These are phyloP conservation scores for Bryoerythrophyllum caledonicum DNA, from an alignment of 225 moss, liverwort and hornwort genomes.

Conservation along the genomic window DNA sequence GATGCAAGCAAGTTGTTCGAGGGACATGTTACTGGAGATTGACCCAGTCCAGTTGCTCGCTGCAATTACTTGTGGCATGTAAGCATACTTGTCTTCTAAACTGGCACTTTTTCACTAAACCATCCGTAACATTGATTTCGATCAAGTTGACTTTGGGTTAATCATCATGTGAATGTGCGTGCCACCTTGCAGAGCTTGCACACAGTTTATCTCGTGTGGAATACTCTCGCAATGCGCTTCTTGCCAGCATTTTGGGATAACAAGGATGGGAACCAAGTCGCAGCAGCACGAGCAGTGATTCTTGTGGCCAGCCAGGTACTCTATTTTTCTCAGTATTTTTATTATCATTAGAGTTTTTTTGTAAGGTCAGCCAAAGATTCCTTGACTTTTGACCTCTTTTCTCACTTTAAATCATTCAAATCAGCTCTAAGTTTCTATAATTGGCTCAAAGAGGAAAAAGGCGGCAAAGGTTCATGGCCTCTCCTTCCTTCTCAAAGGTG, in stretches of 20 bases:
- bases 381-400: no score
- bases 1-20: constrained; percentile 96
- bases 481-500: no score
- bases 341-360: no score
- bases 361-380: no score
- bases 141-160: neutral
- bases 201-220: constrained; percentile 52
- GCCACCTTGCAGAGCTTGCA: constrained; percentile 63
- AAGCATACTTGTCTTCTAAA: constrained; percentile 26
- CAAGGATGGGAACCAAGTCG: constrained; percentile 52
- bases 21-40: constrained; percentile 58
- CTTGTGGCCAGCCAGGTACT: constrained; percentile 81
- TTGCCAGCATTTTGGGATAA: constrained; percentile 54
- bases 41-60: constrained; percentile 60
- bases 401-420: no score
- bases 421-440: no score
- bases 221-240: constrained; percentile 53
- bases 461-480: no score
- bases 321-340: neutral
- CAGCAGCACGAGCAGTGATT: constrained; percentile 77
- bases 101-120: neutral
- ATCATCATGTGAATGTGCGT: constrained; percentile 5
- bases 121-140: neutral
- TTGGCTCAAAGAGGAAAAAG: no score
- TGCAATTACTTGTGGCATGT: constrained; percentile 63